A percentile compares a stretch with the other conserved stretches of the same genome.
Evolutionary conservation across 345 rosid genomes (phyloP).

Genomic region (Eucalyptus microcorys): DNA sequence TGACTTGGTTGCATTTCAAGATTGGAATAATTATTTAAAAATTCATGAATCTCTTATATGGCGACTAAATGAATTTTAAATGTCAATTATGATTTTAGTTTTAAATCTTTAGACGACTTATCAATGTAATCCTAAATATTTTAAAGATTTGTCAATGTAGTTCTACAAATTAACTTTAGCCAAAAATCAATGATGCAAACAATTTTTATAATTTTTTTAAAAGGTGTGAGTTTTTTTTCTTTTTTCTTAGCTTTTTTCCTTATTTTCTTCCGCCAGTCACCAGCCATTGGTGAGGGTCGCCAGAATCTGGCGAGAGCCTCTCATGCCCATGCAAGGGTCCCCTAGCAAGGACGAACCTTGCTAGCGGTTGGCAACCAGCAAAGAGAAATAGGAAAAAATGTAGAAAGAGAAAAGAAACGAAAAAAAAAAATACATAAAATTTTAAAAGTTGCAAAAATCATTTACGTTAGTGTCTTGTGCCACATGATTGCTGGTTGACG

Average conservation of each 20-base stretch:
- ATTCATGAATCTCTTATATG: neutral
- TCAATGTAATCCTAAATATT: neutral
- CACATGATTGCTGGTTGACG: accelerated
- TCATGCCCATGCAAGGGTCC: neutral
- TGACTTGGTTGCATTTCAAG: neutral
- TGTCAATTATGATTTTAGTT: no score
- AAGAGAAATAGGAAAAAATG: neutral
- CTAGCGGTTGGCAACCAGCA: neutral
- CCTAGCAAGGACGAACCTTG: neutral
- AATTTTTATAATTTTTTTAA: neutral
- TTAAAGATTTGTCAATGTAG: neutral
- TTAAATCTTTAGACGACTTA: no score
- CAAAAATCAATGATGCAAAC: accelerated
- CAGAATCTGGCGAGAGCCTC: neutral
- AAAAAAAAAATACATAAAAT: neutral
- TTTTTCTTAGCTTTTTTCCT: neutral
- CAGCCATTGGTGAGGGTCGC: neutral
- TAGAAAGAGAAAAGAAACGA: neutral
- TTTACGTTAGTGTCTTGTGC: neutral
- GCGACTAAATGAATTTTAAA: neutral
- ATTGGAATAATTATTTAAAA: neutral
- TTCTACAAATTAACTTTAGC: neutral
- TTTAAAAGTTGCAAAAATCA: neutral
- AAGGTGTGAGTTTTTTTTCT: neutral
- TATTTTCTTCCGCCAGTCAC: neutral